Conservation (phyloP, 345 rosid genomes). For the Durio zibethinus region DNA sequence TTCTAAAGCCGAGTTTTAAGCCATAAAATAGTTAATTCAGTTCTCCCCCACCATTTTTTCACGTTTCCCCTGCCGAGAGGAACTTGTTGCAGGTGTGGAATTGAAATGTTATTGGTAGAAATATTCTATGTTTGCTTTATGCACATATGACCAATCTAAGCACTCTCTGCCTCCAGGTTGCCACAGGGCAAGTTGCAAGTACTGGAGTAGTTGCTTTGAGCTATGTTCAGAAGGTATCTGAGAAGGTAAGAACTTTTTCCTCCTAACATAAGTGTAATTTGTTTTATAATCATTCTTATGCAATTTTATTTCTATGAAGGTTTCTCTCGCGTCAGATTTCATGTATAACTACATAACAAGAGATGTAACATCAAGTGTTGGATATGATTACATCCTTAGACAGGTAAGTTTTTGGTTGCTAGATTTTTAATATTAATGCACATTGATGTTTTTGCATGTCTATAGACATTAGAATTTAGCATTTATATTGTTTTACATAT, state of each 20-base stretch:
- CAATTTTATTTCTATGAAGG: conserved; percentile 40
- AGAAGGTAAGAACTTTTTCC: conserved; percentile 53
- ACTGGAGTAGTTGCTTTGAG: conserved; percentile 81
- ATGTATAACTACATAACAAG: conserved; percentile 84
- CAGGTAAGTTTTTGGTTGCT: conserved; percentile 53
- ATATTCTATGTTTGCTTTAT: neutral
- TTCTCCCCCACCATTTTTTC: neutral
- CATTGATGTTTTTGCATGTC: neutral
- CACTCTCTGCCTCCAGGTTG: conserved; percentile 50
- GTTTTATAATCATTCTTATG: conserved; percentile 5
- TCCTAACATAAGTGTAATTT: neutral
- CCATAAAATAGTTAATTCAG: neutral
- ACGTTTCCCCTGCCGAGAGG: neutral
- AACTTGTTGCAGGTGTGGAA: neutral
- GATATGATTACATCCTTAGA: conserved; percentile 94
- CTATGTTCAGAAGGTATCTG: conserved; percentile 95
- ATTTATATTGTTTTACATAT: neutral
- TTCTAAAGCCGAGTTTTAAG: neutral
- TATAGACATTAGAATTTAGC: neutral
- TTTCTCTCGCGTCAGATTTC: conserved; percentile 82
- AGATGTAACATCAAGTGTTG: conserved; percentile 85
- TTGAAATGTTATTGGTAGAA: neutral
- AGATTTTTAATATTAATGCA: neutral
- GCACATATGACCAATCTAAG: neutral
- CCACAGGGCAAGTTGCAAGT: conserved; percentile 93